Evolutionary conservation across 2,329 filamentous ascomycete genomes (phyloP).

Genomic region (Cadophora sp.): DNA sequence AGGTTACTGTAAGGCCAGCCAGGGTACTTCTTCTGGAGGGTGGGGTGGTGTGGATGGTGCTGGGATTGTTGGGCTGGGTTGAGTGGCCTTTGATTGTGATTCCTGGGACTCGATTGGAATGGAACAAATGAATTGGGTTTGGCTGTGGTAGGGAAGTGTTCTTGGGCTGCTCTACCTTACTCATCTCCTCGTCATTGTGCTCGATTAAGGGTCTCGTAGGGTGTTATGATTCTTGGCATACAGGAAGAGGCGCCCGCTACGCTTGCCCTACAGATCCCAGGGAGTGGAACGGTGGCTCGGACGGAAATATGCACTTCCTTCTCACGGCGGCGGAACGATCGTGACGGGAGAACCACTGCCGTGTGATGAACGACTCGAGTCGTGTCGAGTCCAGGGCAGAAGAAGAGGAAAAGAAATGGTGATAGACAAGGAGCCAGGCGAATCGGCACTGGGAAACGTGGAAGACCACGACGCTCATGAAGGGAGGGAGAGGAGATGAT

Average conservation of each 20-base stretch:
- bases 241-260: constrained; percentile 11
- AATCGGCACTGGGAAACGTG: not conserved
- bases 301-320: not conserved
- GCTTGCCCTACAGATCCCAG: constrained; percentile 2
- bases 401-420: not conserved
- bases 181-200: not conserved
- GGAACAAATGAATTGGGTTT: not conserved
- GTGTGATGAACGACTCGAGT: not conserved
- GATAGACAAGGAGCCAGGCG: not conserved
- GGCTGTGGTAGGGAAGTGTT: not conserved
- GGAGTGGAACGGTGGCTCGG: not conserved
- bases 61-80: not conserved
- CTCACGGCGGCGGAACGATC: not conserved
- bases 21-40: not conserved
- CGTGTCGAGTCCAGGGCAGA: not conserved
- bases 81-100: not conserved
- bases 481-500: not conserved
- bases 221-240: constrained; percentile 1
- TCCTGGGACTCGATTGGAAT: not conserved
- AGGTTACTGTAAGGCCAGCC: not conserved
- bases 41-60: not conserved
- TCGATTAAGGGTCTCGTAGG: not conserved
- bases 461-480: not conserved
- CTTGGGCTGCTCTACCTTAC: not conserved
- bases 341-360: not conserved